Conservation (phyloP, 805 yeast genomes). For the Blastobotrys chiropterorum region DNA sequence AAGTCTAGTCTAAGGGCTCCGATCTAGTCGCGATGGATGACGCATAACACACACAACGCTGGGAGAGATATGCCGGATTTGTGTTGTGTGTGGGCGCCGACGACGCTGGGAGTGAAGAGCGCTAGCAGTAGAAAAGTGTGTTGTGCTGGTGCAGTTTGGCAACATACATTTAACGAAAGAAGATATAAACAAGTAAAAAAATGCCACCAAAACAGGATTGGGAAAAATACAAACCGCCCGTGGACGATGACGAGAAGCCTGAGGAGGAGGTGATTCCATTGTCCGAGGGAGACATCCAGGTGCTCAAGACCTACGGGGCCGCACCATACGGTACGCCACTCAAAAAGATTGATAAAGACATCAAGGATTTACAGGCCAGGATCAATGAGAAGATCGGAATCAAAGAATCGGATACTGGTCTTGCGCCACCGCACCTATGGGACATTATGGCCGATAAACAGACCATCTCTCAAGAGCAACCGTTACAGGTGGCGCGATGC, state of each 20-base stretch:
- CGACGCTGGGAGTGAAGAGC: too few relatives aligned
- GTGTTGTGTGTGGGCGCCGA: too few relatives aligned
- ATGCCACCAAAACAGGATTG: constrained; percentile 98
- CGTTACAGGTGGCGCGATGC: constrained; percentile 97
- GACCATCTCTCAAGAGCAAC: constrained; percentile 88
- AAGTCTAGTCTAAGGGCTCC: too few relatives aligned
- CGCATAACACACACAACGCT: background rate
- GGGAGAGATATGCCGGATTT: background rate
- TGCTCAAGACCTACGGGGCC: constrained; percentile 91
- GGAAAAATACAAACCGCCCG: constrained; percentile 94
- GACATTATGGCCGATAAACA: constrained; percentile 95
- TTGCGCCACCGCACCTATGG: constrained; percentile 95
- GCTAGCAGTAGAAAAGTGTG: too few relatives aligned
- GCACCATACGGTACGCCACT: constrained; percentile 88
- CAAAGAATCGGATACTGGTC: constrained; percentile 90
- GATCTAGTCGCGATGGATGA: background rate
- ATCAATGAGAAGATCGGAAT: constrained; percentile 90
- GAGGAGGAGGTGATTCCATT: constrained; percentile 80
- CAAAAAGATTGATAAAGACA: constrained; percentile 79
- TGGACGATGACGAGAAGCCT: constrained; percentile 50
- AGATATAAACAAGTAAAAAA: constrained; percentile 9
- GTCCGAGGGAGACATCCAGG: constrained; percentile 95
- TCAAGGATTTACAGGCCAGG: constrained; percentile 73
- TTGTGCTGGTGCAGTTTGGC: too few relatives aligned
- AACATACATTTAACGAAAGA: too few relatives aligned